Evolutionary conservation across 1,139 yeast species (phyloP).

Genomic region (Kodamaea sp.): DNA sequence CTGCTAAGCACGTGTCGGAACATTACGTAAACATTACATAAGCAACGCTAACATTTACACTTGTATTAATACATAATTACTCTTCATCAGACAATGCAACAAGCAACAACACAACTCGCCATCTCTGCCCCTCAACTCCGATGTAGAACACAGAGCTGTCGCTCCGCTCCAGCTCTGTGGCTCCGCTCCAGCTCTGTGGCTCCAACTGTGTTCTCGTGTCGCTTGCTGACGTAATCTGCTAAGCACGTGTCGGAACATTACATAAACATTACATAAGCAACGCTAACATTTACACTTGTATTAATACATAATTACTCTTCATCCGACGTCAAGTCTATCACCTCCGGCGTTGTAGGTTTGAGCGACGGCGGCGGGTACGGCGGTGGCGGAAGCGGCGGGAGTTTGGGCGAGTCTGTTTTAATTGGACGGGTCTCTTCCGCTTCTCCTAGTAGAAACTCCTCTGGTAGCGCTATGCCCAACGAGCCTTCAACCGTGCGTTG

Average conservation of each 20-base stretch:
- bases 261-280: neutral
- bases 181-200: too few species aligned
- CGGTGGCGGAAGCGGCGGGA: conserved; percentile 3
- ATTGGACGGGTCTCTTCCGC: neutral
- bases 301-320: neutral
- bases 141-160: too few species aligned
- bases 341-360: neutral
- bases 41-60: neutral
- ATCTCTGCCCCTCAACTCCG: too few species aligned
- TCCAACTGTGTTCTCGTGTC: too few species aligned
- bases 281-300: neutral
- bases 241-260: too few species aligned
- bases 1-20: too few species aligned
- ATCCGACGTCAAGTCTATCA: conserved; percentile 5
- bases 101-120: too few species aligned
- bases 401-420: neutral
- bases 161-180: too few species aligned
- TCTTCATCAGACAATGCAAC: too few species aligned
- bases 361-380: conserved; percentile 8
- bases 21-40: neutral
- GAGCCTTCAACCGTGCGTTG: conserved; percentile 20
- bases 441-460: conserved; percentile 6
- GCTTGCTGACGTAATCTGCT: too few species aligned
- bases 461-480: conserved; percentile 19
- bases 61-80: neutral